Conservation (phyloP, 164 flowering plant genomes). For the Cinnamomum chago region DNA sequence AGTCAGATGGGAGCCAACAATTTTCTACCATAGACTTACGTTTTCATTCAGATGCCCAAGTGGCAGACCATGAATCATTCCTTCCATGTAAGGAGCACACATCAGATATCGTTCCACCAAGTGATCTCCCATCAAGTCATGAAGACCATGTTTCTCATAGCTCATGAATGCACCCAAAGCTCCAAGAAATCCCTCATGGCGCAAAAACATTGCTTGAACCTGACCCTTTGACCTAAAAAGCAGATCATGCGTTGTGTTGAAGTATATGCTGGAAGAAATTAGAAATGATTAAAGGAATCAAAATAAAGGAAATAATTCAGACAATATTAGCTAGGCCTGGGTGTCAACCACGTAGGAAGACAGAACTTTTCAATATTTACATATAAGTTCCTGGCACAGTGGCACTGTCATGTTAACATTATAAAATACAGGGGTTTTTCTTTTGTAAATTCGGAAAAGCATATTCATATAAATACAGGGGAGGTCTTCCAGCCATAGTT, state of each 20-base stretch:
- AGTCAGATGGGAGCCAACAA: not conserved
- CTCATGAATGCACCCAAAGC: slow-evolving; percentile 99
- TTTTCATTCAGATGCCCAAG: slow-evolving; percentile 87
- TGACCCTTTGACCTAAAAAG: slow-evolving; percentile 81
- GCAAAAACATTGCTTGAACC: slow-evolving; percentile 89
- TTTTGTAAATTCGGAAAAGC: no score
- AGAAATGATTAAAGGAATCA: not conserved
- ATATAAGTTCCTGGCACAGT: no score
- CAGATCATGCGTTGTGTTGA: not conserved
- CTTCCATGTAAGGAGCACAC: slow-evolving; percentile 96
- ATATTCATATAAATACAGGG: no score
- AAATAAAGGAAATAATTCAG: not conserved
- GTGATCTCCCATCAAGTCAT: slow-evolving; percentile 93
- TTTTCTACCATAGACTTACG: slow-evolving; percentile 36
- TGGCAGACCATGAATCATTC: slow-evolving; percentile 89
- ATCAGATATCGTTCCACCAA: slow-evolving; percentile 95
- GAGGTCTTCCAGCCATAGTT: no score
- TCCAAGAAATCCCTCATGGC: slow-evolving; percentile 98
- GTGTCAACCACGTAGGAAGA: not conserved
- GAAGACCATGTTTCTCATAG: slow-evolving; percentile 96
- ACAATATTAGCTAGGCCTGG: not conserved
- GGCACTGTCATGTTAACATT: no score
- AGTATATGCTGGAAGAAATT: not conserved
- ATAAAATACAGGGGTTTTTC: no score
- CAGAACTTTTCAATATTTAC: not conserved